Evolutionary conservation across 2,329 filamentous ascomycete species (phyloP).

Genomic region (Alternaria ethzedia): DNA sequence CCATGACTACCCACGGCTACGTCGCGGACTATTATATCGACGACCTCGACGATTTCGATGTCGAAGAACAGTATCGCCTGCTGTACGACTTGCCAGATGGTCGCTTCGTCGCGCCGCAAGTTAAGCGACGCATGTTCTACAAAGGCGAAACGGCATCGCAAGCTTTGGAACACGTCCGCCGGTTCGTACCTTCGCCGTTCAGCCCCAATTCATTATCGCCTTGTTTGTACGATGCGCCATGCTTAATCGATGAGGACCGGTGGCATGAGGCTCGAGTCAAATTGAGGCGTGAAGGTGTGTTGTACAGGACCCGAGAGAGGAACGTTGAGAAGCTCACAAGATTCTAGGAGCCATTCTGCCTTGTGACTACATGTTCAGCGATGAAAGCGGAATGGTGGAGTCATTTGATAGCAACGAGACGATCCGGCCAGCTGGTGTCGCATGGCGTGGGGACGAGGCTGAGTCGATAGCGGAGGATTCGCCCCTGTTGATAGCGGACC

Average conservation of each 20-base stretch:
- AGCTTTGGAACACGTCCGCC: background rate
- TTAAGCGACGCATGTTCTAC: background rate
- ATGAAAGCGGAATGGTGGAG: background rate
- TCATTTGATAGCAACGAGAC: background rate
- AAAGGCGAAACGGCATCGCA: background rate
- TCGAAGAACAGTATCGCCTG: background rate
- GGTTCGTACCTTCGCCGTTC: background rate
- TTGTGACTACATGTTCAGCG: slow-evolving; percentile 1
- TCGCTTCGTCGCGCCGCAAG: background rate
- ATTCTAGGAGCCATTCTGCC: background rate
- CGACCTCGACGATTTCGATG: background rate
- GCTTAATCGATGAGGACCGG: slow-evolving; percentile 14
- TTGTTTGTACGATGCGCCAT: background rate
- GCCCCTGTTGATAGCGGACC: background rate
- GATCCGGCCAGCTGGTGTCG: background rate
- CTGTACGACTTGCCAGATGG: background rate
- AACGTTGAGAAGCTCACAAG: background rate
- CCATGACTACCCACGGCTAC: background rate
- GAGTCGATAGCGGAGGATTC: background rate
- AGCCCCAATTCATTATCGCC: background rate
- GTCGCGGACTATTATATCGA: background rate
- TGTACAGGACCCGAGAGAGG: background rate
- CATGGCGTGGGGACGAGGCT: background rate
- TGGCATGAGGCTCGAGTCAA: slow-evolving; percentile 5
- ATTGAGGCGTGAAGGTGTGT: slow-evolving; percentile 4